Conservation (phyloP, 1,284 basidiomycete genomes). For the Leccinum subatratum region DNA sequence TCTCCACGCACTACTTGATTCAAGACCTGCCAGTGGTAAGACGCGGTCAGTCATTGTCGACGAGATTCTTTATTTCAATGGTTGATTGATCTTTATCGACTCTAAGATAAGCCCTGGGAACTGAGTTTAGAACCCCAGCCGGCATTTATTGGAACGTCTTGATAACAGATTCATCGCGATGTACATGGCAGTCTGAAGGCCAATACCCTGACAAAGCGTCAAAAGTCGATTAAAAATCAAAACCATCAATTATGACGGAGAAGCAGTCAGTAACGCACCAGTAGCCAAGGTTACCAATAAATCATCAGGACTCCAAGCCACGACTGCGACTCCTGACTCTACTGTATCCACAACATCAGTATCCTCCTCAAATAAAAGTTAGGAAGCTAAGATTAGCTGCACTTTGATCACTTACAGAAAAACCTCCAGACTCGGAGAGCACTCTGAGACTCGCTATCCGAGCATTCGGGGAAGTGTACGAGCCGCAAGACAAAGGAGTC, state of each 20-base stretch:
- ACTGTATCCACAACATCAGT: conserved; percentile 81
- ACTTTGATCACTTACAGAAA: conserved; percentile 35
- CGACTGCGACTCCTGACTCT: conserved; percentile 78
- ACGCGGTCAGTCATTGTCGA: conserved; percentile 70
- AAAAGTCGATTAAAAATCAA: conserved; percentile 63
- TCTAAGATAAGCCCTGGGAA: conserved; percentile 70
- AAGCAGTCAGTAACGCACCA: conserved; percentile 41
- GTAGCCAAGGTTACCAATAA: conserved; percentile 77
- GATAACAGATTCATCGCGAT: too few species aligned
- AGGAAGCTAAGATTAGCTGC: background rate
- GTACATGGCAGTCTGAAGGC: too few species aligned
- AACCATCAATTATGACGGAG: background rate
- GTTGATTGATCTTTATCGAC: conserved; percentile 52
- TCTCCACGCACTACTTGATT: conserved; percentile 79
- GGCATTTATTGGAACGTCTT: conserved; percentile 88
- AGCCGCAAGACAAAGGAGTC: conserved; percentile 30
- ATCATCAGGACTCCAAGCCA: conserved; percentile 89
- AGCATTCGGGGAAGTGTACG: conserved; percentile 19
- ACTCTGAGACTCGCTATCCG: conserved; percentile 62
- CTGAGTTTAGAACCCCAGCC: conserved; percentile 98
- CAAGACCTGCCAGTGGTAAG: conserved; percentile 91
- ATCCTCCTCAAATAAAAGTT: conserved; percentile 19
- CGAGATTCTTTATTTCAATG: conserved; percentile 51
- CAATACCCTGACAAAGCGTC: conserved; percentile 86
- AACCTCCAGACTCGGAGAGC: conserved; percentile 54